Conservation (phyloP, 345 rosid genomes). For the Microthlaspi erraticum region DNA sequence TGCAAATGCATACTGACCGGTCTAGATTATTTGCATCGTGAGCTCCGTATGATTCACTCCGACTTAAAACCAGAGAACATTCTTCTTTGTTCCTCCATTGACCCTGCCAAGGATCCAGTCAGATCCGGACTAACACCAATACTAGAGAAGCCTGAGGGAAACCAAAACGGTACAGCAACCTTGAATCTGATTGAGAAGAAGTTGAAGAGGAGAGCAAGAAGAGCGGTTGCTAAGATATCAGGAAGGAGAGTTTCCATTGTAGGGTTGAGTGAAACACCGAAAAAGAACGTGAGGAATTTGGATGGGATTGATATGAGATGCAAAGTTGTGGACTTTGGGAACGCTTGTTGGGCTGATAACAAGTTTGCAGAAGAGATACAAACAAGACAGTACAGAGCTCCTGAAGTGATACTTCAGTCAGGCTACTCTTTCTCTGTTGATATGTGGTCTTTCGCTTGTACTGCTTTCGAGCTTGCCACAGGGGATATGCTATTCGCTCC, state of each 20-base stretch:
- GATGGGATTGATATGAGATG: conserved; percentile 86
- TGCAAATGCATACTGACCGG: conserved; percentile 85
- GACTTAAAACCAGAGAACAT: conserved; percentile 96
- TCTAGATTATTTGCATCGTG: conserved; percentile 88
- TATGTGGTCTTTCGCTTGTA: conserved; percentile 99
- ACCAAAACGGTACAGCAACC: conserved; percentile 59
- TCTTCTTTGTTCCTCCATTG: conserved; percentile 83
- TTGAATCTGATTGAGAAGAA: conserved; percentile 86
- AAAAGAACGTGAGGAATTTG: conserved; percentile 59
- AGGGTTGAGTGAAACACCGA: conserved; percentile 50
- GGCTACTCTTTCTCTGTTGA: conserved; percentile 88
- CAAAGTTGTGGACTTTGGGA: conserved; percentile 95
- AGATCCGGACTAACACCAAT: conserved; percentile 72
- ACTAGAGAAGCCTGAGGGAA: conserved; percentile 82
- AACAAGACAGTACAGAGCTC: conserved; percentile 97
- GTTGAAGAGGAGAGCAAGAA: conserved; percentile 85
- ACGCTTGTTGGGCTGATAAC: conserved; percentile 83
- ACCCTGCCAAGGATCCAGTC: conserved; percentile 86
- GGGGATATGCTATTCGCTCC: conserved; percentile 97
- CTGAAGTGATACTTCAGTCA: conserved; percentile 79
- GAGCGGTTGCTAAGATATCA: conserved; percentile 84
- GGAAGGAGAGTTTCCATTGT: conserved; percentile 68
- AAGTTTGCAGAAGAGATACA: conserved; percentile 87
- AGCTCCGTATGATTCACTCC: conserved; percentile 78
- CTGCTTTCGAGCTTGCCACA: conserved; percentile 93